Evolutionary conservation across 305 asterid genomes (phyloP).

Genomic region (Caryopteris hybrid): DNA sequence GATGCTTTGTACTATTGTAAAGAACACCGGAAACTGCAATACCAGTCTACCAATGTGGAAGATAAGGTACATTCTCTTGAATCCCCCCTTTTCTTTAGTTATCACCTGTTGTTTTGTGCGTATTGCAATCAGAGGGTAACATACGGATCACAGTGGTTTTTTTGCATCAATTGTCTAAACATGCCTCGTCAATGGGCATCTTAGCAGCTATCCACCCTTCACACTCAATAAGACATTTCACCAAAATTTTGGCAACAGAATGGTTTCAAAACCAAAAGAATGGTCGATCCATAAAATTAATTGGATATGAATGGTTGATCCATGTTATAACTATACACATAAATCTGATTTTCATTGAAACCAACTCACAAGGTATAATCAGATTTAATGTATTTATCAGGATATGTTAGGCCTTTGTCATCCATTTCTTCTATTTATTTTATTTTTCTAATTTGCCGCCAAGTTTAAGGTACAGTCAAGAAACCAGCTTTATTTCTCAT

Average conservation of each 20-base stretch:
- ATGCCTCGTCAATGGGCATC: background rate
- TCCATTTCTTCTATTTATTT: background rate
- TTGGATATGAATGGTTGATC: background rate
- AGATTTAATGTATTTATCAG: background rate
- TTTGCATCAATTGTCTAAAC: background rate
- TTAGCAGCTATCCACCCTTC: background rate
- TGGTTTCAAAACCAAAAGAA: background rate
- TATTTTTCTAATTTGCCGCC: background rate
- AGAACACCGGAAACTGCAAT: slow-evolving; percentile 1
- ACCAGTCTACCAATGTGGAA: background rate
- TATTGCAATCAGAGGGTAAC: slow-evolving; percentile 1
- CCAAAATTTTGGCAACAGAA: background rate
- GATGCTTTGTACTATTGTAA: background rate
- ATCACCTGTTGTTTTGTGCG: background rate
- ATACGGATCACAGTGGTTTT: background rate
- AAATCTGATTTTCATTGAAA: background rate
- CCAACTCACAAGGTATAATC: background rate
- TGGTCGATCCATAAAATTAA: background rate
- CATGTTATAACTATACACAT: background rate
- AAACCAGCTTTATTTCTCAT: background rate
- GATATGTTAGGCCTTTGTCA: background rate
- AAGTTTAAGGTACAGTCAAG: background rate
- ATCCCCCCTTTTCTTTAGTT: background rate
- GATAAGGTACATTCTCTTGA: slow-evolving; percentile 7
- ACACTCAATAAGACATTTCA: background rate